phyloP scores from a whole-genome alignment of 169 alveolate species.

The Plasmodium relictum region DNA sequence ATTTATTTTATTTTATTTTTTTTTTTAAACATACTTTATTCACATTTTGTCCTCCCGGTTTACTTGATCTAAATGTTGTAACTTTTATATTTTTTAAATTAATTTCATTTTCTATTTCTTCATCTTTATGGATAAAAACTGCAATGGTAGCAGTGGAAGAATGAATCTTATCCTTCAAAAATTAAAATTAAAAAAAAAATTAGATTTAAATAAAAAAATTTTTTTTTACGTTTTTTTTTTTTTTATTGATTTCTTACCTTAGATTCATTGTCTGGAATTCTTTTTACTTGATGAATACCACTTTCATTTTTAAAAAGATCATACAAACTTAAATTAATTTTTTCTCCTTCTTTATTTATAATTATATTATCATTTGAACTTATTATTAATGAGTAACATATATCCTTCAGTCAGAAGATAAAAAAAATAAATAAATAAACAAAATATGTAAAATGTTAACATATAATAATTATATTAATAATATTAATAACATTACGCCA shows the following conservation, averaged over 20 bases:
- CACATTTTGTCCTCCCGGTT: constrained; percentile 89
- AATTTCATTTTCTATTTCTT: constrained; percentile 37
- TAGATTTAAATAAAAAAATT: too few relatives aligned
- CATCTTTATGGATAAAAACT: constrained; percentile 78
- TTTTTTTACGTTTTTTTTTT: background rate
- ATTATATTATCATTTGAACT: constrained; percentile 16
- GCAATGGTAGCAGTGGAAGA: constrained; percentile 89
- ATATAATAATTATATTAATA: background rate
- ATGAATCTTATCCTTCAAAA: constrained; percentile 82
- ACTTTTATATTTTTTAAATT: constrained; percentile 82
- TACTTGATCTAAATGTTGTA: constrained; percentile 86
- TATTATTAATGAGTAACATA: constrained; percentile 26
- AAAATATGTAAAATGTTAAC: background rate
- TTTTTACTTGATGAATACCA: constrained; percentile 87
- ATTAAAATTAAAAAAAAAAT: background rate
- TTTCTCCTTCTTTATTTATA: constrained; percentile 37
- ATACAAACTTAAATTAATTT: constrained; percentile 72
- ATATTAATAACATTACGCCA: background rate
- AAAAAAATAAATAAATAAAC: background rate
- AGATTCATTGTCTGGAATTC: constrained; percentile 84
- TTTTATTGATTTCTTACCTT: constrained; percentile 47
- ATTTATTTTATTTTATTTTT: background rate
- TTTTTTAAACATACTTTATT: constrained; percentile 80
- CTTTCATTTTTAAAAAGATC: constrained; percentile 84
- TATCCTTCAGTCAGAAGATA: constrained; percentile 15